Evolutionary conservation across 2,329 filamentous ascomycete genomes (phyloP).

Genomic region (Colletotrichum chrysophilum): DNA sequence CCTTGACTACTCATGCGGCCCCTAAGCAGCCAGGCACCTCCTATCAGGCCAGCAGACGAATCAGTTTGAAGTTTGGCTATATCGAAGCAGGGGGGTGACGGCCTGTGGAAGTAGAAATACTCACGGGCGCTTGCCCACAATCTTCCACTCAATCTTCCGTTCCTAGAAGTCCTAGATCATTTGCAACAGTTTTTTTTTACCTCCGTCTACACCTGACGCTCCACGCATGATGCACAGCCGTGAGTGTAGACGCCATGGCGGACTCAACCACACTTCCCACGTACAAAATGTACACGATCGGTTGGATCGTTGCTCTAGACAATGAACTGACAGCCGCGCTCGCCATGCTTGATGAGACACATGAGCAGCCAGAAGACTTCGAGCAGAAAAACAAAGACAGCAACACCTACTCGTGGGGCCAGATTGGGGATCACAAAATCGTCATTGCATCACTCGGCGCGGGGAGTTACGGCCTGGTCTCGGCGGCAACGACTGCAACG

Average conservation of each 20-base stretch:
- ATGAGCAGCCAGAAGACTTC: background rate
- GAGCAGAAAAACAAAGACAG: background rate
- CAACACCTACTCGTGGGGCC: constrained; percentile 16
- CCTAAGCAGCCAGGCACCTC: too few relatives aligned
- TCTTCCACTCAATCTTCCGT: background rate
- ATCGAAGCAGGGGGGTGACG: background rate
- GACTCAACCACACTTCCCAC: background rate
- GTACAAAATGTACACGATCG: background rate
- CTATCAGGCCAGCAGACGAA: too few relatives aligned
- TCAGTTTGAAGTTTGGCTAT: background rate
- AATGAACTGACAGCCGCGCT: background rate
- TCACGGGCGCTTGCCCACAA: accelerated
- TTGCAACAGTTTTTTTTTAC: background rate
- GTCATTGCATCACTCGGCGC: constrained; percentile 23
- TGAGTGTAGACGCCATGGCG: background rate
- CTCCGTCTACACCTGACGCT: background rate
- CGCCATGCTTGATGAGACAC: background rate
- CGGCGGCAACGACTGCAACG: constrained; percentile 22
- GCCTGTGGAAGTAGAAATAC: background rate
- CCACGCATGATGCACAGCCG: background rate
- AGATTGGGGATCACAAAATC: constrained; percentile 20
- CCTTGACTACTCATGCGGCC: background rate
- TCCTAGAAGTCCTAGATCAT: background rate
- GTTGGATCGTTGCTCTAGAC: background rate
- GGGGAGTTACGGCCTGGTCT: constrained; percentile 3